These are phyloP conservation scores for Chaetomiaceae sp. DNA, from an alignment of 2,329 filamentous ascomycete genomes.

Conservation along the genomic window DNA sequence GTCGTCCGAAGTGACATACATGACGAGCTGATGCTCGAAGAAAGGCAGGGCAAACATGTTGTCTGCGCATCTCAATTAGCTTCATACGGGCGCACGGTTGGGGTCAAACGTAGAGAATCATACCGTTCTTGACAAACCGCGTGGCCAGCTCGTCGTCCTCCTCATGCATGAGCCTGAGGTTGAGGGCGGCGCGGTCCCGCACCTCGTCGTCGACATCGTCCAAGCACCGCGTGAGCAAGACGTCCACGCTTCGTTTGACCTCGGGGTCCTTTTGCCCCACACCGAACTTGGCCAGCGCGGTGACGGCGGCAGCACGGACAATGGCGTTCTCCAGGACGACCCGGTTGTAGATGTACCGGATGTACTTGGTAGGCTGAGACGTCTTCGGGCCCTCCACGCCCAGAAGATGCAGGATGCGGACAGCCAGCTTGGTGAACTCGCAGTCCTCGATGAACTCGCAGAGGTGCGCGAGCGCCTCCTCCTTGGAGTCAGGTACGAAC, in stretches of 20 bases:
- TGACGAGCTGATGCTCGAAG: slow-evolving; percentile 93
- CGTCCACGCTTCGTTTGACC: slow-evolving; percentile 90
- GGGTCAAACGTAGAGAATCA: no score
- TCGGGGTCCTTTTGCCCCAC: slow-evolving; percentile 94
- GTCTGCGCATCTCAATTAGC: no score
- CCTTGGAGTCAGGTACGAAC: slow-evolving; percentile 84
- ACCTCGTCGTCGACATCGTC: slow-evolving; percentile 98
- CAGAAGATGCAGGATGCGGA: slow-evolving; percentile 88
- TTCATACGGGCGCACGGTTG: no score
- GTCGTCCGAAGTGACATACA: slow-evolving; percentile 92
- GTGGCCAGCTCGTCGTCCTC: slow-evolving; percentile 82
- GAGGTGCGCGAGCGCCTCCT: slow-evolving; percentile 81
- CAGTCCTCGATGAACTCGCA: slow-evolving; percentile 99
- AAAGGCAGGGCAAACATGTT: slow-evolving; percentile 91
- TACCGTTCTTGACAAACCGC: slow-evolving; percentile 89
- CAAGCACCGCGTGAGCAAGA: slow-evolving; percentile 85
- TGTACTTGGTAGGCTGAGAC: slow-evolving; percentile 94
- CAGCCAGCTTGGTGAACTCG: slow-evolving; percentile 96
- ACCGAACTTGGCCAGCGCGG: slow-evolving; percentile 92
- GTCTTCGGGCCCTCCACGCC: slow-evolving; percentile 94
- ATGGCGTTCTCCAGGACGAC: slow-evolving; percentile 97
- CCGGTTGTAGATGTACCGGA: slow-evolving; percentile 98
- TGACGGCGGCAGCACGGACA: slow-evolving; percentile 89
- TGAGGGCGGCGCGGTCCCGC: slow-evolving; percentile 87
- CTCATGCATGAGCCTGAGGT: slow-evolving; percentile 85